phyloP scores from a whole-genome alignment of 441 rosid species.

The Omphalea diandra region DNA sequence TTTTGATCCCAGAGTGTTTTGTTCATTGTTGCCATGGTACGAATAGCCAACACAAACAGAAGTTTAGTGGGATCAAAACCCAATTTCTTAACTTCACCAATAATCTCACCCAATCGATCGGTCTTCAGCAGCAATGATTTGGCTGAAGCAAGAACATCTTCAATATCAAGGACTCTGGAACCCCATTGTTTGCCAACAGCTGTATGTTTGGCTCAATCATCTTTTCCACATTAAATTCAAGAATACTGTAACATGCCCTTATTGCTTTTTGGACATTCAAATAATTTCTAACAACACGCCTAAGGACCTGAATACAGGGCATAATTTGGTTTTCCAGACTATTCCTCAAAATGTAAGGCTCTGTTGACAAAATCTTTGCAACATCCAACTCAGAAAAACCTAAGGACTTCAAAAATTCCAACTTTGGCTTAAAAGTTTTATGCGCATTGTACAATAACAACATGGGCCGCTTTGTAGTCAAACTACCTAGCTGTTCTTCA shows the following conservation, averaged over 20 bases:
- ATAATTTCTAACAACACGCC: slow-evolving; percentile 13
- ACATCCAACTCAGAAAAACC: slow-evolving; percentile 20
- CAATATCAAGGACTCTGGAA: not conserved
- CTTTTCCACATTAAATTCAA: slow-evolving; percentile 1
- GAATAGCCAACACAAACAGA: not conserved
- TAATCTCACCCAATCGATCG: not conserved
- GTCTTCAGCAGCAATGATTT: slow-evolving; percentile 5
- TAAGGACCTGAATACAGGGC: slow-evolving; percentile 13
- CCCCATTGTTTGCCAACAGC: slow-evolving; percentile 11
- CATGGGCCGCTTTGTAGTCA: slow-evolving; percentile 10
- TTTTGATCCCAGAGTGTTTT: slow-evolving; percentile 19
- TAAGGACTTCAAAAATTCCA: slow-evolving; percentile 19
- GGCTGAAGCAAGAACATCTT: slow-evolving; percentile 11
- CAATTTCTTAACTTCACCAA: slow-evolving; percentile 5
- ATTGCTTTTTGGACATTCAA: slow-evolving; percentile 14
- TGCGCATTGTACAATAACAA: not conserved
- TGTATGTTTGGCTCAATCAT: slow-evolving; percentile 13
- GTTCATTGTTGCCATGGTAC: not conserved
- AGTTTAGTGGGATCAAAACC: slow-evolving; percentile 4
- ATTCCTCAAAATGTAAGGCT: slow-evolving; percentile 16
- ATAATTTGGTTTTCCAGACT: slow-evolving; percentile 24
- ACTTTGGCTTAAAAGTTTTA: slow-evolving; percentile 19
- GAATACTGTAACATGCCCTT: not conserved
- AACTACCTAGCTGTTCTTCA: slow-evolving; percentile 5
- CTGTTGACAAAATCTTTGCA: slow-evolving; percentile 8